phyloP scores from a whole-genome alignment of 1,284 basidiomycete species.

The Ustilago loliicola region DNA sequence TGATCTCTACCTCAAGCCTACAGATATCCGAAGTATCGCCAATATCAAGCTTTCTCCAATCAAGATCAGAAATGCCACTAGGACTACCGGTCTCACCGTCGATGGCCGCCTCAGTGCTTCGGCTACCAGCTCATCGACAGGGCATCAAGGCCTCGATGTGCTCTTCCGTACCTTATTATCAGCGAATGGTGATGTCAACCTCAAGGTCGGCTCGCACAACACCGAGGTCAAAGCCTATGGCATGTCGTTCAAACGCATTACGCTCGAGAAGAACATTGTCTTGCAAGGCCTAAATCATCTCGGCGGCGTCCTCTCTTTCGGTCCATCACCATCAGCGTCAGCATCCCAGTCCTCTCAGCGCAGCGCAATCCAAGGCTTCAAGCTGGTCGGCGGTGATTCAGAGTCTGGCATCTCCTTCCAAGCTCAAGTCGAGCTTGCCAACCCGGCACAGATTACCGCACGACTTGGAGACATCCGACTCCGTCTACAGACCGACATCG shows the following conservation, averaged over 20 bases:
- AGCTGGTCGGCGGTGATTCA: slow-evolving; percentile 49
- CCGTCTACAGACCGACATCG: slow-evolving; percentile 34
- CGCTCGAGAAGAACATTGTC: slow-evolving; percentile 47
- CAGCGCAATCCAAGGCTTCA: slow-evolving; percentile 37
- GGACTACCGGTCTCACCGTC: slow-evolving; percentile 23
- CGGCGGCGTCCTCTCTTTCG: slow-evolving; percentile 45
- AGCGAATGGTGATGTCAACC: slow-evolving; percentile 8
- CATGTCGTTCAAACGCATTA: slow-evolving; percentile 52
- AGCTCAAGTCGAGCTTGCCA: slow-evolving; percentile 45
- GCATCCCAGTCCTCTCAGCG: slow-evolving; percentile 5
- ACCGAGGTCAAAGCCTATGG: slow-evolving; percentile 58
- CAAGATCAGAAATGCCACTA: slow-evolving; percentile 35
- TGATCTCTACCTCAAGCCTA: slow-evolving; percentile 35
- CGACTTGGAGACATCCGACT: slow-evolving; percentile 32
- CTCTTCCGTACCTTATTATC: slow-evolving; percentile 35
- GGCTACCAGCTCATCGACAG: background rate
- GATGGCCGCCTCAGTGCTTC: slow-evolving; percentile 21
- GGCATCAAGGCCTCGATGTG: slow-evolving; percentile 20
- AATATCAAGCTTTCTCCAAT: slow-evolving; percentile 35
- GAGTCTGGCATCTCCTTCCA: slow-evolving; percentile 43
- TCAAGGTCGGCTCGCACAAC: slow-evolving; percentile 30
- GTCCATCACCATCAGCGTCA: background rate
- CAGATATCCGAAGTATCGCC: slow-evolving; percentile 26
- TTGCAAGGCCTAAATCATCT: slow-evolving; percentile 49
- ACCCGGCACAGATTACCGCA: slow-evolving; percentile 40